Evolutionary conservation across 2,329 filamentous ascomycete genomes (phyloP).

Genomic region (Botrytis paeoniae): DNA sequence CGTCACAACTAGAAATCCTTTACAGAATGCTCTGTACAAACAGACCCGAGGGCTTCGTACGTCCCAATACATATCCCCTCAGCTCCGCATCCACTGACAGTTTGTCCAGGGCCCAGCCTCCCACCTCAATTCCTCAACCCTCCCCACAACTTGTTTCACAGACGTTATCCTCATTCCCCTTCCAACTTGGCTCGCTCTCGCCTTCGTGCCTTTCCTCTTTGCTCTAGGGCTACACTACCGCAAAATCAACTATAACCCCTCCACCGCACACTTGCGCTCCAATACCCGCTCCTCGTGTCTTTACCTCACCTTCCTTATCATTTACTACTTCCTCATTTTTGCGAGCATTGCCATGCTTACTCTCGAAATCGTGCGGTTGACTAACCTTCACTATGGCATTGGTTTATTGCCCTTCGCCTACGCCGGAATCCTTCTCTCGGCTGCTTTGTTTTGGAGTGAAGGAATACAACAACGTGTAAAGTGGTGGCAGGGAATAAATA

Average conservation of each 20-base stretch:
- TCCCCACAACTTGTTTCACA: constrained; percentile 41
- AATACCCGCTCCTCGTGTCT: constrained; percentile 18
- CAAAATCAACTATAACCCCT: constrained; percentile 28
- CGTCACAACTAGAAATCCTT: not conserved
- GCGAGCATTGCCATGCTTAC: constrained; percentile 37
- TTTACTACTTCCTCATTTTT: constrained; percentile 38
- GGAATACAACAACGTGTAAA: constrained; percentile 27
- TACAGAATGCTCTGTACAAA: constrained; percentile 33
- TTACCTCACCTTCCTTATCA: constrained; percentile 22
- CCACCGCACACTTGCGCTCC: constrained; percentile 28
- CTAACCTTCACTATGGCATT: constrained; percentile 36
- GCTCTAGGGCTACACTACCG: constrained; percentile 26
- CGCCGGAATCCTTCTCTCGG: constrained; percentile 34
- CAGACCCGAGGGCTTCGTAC: constrained; percentile 38
- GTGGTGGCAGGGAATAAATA: constrained; percentile 34
- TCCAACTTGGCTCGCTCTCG: constrained; percentile 38
- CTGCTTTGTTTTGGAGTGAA: constrained; percentile 30
- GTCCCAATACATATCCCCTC: constrained; percentile 16
- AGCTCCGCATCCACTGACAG: not conserved
- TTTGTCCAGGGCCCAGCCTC: constrained; percentile 36
- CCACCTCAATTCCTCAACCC: constrained; percentile 35
- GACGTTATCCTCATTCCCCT: constrained; percentile 40
- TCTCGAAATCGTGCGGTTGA: constrained; percentile 38
- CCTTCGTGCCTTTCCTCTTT: constrained; percentile 32
- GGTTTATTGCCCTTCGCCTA: constrained; percentile 39